A percentile compares a stretch with the other conserved stretches of the same genome.
Conservation (phyloP, 2,329 filamentous ascomycete genomes). For the Fusarium praegraminearum region DNA sequence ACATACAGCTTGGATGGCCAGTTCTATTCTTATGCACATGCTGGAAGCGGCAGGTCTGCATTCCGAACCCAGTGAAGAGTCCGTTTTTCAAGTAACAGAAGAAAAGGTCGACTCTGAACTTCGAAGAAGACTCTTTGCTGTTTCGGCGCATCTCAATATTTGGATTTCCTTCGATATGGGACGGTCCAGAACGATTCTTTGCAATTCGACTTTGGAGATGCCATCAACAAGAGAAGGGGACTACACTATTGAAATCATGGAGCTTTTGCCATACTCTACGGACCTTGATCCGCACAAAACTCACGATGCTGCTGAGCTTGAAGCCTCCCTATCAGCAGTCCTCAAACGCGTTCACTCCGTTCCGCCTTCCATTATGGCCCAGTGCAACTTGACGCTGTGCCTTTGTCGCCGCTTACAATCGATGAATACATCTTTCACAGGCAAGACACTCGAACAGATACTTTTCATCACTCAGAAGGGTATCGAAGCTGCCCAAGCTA, state of each 20-base stretch:
- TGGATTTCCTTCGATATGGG: constrained; percentile 72
- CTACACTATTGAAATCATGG: constrained; percentile 62
- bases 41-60: constrained; percentile 66
- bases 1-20: constrained; percentile 68
- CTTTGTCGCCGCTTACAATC: constrained; percentile 66
- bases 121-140: constrained; percentile 59
- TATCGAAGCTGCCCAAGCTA: constrained; percentile 60
- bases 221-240: constrained; percentile 56
- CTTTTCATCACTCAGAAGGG: constrained; percentile 60
- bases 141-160: constrained; percentile 68
- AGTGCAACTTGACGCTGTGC: constrained; percentile 67
- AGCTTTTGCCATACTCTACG: constrained; percentile 65
- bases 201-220: constrained; percentile 58
- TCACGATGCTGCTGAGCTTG: constrained; percentile 57
- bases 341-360: constrained; percentile 56
- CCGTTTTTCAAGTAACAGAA: constrained; percentile 43
- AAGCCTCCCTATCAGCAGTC: constrained; percentile 56
- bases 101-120: constrained; percentile 53
- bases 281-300: constrained; percentile 64
- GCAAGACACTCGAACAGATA: constrained; percentile 59
- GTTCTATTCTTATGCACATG: constrained; percentile 68
- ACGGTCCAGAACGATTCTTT: constrained; percentile 62
- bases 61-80: constrained; percentile 51
- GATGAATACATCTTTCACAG: constrained; percentile 60
- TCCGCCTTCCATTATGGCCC: constrained; percentile 60